These are phyloP conservation scores for Xylariaceae sp. DNA, from an alignment of 2,329 filamentous ascomycete genomes.

Conservation along the genomic window DNA sequence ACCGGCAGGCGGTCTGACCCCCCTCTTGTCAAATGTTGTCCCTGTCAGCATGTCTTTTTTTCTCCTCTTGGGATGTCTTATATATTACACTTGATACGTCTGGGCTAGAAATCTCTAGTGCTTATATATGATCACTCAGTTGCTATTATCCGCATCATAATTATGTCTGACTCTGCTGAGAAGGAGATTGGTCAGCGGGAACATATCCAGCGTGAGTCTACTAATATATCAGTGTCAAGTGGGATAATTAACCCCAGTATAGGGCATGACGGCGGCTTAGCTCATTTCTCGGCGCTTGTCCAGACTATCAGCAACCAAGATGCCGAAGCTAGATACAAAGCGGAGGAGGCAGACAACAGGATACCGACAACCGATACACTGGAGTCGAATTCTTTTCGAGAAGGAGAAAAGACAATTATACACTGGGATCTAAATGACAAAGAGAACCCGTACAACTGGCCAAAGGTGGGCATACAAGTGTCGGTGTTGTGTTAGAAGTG, in stretches of 20 bases:
- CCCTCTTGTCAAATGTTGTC: too few relatives aligned
- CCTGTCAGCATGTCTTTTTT: too few relatives aligned
- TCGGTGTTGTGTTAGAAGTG: background rate
- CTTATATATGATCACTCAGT: background rate
- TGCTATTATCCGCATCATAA: background rate
- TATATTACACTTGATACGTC: too few relatives aligned
- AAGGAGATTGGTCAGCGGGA: constrained; percentile 1
- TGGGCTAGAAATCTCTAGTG: too few relatives aligned
- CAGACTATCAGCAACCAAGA: constrained; percentile 44
- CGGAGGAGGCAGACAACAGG: constrained; percentile 45
- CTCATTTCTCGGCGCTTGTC: constrained; percentile 28
- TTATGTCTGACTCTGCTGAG: constrained; percentile 7
- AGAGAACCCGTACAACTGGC: constrained; percentile 59
- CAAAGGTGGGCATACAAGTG: constrained; percentile 36
- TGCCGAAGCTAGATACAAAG: constrained; percentile 43
- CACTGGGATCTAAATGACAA: constrained; percentile 51
- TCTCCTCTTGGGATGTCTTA: too few relatives aligned
- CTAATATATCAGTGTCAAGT: constrained; percentile 9
- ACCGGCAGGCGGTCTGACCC: too few relatives aligned
- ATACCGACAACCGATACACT: constrained; percentile 17
- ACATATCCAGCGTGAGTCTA: constrained; percentile 12
- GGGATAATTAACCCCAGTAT: background rate
- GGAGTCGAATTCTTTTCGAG: constrained; percentile 19
- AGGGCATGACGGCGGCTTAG: constrained; percentile 11
- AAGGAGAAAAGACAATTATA: constrained; percentile 40